Evolutionary conservation across 2,329 filamentous ascomycete species (phyloP), one percentile per base, ranked within the genome.

Genomic region (Fusarium stilboides): DNA sequence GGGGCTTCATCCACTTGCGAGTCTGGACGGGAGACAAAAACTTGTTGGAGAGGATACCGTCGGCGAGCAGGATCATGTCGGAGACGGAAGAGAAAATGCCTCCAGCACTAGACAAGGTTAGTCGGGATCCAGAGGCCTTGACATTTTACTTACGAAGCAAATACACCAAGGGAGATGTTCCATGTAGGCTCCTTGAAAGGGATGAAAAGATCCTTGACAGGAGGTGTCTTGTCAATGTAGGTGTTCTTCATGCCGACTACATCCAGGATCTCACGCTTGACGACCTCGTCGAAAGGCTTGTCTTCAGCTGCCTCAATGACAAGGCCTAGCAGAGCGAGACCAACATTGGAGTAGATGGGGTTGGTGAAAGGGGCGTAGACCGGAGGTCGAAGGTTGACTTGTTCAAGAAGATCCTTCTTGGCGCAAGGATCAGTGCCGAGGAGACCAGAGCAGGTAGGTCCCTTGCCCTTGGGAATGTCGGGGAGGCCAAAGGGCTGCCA

Each of bases 301-400:
- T 81, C 80, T 1, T 81, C 83, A 0, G 83, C 77, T 8, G 78
- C 78, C 61, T 86, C 82, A 1, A 87, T 75, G 0, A 82, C 82
- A 1, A 82, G 74, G 4, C 82, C 83, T 1, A 87, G 78, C 3
- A 86, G 59, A 2, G 80, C 74, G 20, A 84, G 83, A 1, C 78
- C 84, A 5, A 81, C 75, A 65, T 87, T 86, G 28, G 84, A 83
- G 71, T 88, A 88, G 4, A 80, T 76, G 0, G 85, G 84, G 4
- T 77, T 81, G 0, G 80, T 78, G 65, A 82, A 84, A 0, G 85
- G 80, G 0, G 75, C 70, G 51, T 82, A 85, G 2, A 80, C 75
- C 0, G 84, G 84, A 34, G 75, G 71, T 12, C 72, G 70, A 17
- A 66, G 64, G 40, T 75, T 76, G 39, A 78, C 67, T 8, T 75